phyloP scores from a whole-genome alignment of 352 stramenopile species.

The Peronospora belbahrii region DNA sequence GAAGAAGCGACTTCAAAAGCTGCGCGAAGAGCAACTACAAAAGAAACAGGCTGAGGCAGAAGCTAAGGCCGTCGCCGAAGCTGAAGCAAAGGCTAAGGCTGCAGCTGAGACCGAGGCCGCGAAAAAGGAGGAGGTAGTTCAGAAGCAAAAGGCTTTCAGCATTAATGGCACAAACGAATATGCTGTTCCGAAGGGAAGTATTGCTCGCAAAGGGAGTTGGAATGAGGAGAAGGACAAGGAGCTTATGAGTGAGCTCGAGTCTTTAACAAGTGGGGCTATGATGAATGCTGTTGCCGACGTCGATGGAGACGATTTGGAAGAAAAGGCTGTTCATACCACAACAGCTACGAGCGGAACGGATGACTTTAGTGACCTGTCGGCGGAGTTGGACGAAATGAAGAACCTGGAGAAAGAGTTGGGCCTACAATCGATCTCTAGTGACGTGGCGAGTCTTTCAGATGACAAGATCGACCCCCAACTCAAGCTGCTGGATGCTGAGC shows the following conservation, averaged over 20 bases:
- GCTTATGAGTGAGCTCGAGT: slow-evolving; percentile 82
- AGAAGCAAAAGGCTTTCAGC: slow-evolving; percentile 60
- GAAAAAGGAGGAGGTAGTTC: slow-evolving; percentile 25
- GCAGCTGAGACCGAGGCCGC: slow-evolving; percentile 19
- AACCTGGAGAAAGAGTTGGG: slow-evolving; percentile 78
- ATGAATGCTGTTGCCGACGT: slow-evolving; percentile 32
- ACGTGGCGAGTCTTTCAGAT: slow-evolving; percentile 34
- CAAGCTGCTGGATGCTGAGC: slow-evolving; percentile 64
- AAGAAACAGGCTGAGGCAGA: slow-evolving; percentile 61
- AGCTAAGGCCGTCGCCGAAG: slow-evolving; percentile 29
- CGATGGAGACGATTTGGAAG: slow-evolving; percentile 25
- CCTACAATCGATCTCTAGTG: slow-evolving; percentile 48
- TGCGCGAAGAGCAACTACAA: slow-evolving; percentile 59
- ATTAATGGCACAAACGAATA: slow-evolving; percentile 67
- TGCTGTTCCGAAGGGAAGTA: slow-evolving; percentile 25
- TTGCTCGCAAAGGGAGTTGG: slow-evolving; percentile 70
- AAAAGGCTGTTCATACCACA: slow-evolving; percentile 29
- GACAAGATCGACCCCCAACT: slow-evolving; percentile 54
- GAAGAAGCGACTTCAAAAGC: slow-evolving; percentile 63
- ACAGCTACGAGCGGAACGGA: slow-evolving; percentile 18
- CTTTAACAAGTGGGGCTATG: slow-evolving; percentile 51
- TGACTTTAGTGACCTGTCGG: slow-evolving; percentile 38
- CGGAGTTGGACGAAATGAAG: slow-evolving; percentile 81
- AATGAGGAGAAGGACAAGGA: slow-evolving; percentile 82
- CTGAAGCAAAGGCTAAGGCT: slow-evolving; percentile 30